A percentile compares a stretch with the other conserved stretches of the same genome.
phyloP scores from a whole-genome alignment of 2,329 filamentous ascomycete genomes.

The Colletotrichum horii region DNA sequence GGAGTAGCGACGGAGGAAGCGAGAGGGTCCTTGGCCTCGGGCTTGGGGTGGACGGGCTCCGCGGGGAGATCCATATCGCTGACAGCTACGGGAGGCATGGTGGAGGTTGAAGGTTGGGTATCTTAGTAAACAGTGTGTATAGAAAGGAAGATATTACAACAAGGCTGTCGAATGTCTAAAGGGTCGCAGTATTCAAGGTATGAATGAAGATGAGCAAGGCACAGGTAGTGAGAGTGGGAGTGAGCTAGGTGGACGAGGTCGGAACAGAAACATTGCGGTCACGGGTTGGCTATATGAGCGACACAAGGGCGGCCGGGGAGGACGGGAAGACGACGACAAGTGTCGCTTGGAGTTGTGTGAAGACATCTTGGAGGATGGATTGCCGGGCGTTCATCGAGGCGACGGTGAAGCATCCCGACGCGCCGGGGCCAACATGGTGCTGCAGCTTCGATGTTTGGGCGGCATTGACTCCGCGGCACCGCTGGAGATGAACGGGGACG shows the following conservation, averaged over 20 bases:
- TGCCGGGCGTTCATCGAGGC: background rate
- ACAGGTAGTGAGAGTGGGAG: background rate
- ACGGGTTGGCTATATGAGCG: conserved; percentile 2
- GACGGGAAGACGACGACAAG: background rate
- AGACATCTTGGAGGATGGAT: background rate
- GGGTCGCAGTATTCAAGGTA: background rate
- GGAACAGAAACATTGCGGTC: background rate
- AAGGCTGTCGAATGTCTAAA: background rate
- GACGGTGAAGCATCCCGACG: background rate
- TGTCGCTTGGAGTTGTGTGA: conserved; percentile 18
- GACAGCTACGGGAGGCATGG: conserved; percentile 28
- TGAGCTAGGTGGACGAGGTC: background rate
- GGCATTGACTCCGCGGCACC: conserved; percentile 1
- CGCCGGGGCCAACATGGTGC: background rate
- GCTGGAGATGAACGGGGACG: background rate
- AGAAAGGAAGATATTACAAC: background rate
- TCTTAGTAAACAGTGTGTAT: background rate
- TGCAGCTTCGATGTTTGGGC: conserved; percentile 1
- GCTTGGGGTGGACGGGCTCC: conserved; percentile 24
- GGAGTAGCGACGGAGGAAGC: conserved; percentile 29
- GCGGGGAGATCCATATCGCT: conserved; percentile 33
- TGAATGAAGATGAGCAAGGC: background rate
- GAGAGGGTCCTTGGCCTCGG: conserved; percentile 35
- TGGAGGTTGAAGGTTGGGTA: background rate
- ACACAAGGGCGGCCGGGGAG: background rate